A percentile compares a stretch with the other conserved stretches of the same genome.
Evolutionary conservation across 2,329 filamentous ascomycete species (phyloP).

Genomic region (Grosmannia clavigera): DNA sequence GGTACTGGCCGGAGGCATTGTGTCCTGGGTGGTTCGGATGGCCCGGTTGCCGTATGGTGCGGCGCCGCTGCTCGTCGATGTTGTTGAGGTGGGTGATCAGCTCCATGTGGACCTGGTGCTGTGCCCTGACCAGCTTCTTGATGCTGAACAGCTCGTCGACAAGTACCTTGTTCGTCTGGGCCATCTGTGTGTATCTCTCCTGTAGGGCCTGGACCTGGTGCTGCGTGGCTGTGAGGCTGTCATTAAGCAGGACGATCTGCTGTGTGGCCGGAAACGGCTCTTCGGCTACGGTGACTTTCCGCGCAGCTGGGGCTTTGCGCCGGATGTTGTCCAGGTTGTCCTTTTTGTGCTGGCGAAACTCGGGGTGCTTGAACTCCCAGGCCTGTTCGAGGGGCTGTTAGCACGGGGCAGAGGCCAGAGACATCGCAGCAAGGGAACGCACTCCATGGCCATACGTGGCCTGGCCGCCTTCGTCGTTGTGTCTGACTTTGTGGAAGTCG

Average conservation of each 20-base stretch:
- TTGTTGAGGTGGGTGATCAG: conserved; percentile 43
- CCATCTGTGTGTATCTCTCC: conserved; percentile 70
- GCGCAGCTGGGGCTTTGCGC: conserved; percentile 82
- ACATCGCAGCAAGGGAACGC: conserved; percentile 13
- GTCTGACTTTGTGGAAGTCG: conserved; percentile 95
- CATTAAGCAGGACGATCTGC: conserved; percentile 80
- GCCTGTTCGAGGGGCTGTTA: conserved; percentile 35
- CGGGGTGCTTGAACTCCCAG: conserved; percentile 96
- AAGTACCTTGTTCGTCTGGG: conserved; percentile 48
- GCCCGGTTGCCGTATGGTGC: conserved; percentile 26
- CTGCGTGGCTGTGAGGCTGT: conserved; percentile 78
- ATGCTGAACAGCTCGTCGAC: conserved; percentile 48
- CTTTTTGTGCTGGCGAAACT: conserved; percentile 92
- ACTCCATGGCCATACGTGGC: conserved; percentile 75
- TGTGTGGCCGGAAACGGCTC: conserved; percentile 71
- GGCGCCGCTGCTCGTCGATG: conserved; percentile 29
- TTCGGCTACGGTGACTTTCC: conserved; percentile 51
- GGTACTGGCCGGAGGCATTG: conserved; percentile 25
- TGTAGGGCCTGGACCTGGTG: conserved; percentile 84
- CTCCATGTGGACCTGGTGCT: conserved; percentile 45
- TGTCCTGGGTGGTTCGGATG: conserved; percentile 25
- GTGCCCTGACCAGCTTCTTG: conserved; percentile 47
- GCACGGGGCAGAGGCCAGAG: conserved; percentile 5
- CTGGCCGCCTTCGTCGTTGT: conserved; percentile 74
- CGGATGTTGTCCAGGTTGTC: conserved; percentile 94